Base-by-base conservation (phyloP, 1,284 basidiomycete genomes). In the Hypsizygus ulmarius region DNA sequence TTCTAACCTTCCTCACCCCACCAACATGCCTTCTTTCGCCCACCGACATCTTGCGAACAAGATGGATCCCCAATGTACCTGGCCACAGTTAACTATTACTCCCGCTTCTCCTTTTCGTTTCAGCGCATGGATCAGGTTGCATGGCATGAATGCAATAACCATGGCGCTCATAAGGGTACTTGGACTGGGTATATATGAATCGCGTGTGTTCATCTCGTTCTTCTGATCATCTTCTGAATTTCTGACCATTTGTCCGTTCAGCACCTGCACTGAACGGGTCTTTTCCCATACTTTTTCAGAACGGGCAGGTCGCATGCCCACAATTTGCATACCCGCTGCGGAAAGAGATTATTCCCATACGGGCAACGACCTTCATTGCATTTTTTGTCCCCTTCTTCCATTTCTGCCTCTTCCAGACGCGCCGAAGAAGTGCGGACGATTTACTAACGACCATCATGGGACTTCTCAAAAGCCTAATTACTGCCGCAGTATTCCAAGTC, bases 311-410 rank as follows among this genome's bases (percentile, higher is more conserved):
- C 25, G 66, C 67, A 15, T 71, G 66, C 43, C 69, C 69, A 1
- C 57, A 71, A 47, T 68, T 68, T 43, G 67, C 68, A 19, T 72
- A 71, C 52, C 73, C 77, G 15, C 56, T 76, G 1, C 67, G 76
- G 16, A 73, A 72, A 52, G 74, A 80, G 55, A 73, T 80, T 51
- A 62, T 80, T 41, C 78, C 79, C 5, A 80, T 81, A 50, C 79
- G 66, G 60, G 67, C 69, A 0, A 73, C 76, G 2, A 77, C 77
- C 0, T 63, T 81, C 37, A 69, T 82, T 39, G 73, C 78, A 0
- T 79, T 79, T 60, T 67, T 79, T 46, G 69, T 68, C 1, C 78
- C 79, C 1, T 79, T 81, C 59, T 65, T 78, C 56, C 77, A 78
- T 61, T 72, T 81, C 59, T 61, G 60, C 45, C 30, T 77, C 15